Percentiles rank a stretch among this genome's conserved stretches.
Evolutionary conservation across 2,329 filamentous ascomycete genomes (phyloP).

Genomic region (Pseudogymnoascus sp.): DNA sequence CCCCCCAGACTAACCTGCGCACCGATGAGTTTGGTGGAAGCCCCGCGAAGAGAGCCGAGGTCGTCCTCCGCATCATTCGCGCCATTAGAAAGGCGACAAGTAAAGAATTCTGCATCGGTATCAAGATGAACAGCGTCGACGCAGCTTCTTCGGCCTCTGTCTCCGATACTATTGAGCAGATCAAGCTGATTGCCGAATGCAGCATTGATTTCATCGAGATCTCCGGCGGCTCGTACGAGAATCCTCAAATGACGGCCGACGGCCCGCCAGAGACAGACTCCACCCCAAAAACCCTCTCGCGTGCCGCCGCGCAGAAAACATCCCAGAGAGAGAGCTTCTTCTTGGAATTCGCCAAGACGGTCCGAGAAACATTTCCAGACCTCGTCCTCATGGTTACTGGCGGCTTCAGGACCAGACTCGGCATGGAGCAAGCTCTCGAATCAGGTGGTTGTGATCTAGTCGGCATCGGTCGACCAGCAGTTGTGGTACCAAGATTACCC

Average conservation of each 20-base stretch:
- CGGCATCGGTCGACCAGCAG: conserved; percentile 40
- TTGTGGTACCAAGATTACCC: conserved; percentile 37
- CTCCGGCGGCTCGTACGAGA: conserved; percentile 54
- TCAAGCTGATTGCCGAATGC: conserved; percentile 41
- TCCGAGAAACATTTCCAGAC: conserved; percentile 38
- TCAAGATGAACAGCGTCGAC: conserved; percentile 54
- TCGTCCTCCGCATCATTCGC: conserved; percentile 62
- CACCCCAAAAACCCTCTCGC: conserved; percentile 12
- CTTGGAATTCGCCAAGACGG: conserved; percentile 53
- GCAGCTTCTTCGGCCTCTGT: conserved; percentile 33
- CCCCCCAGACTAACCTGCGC: conserved; percentile 59
- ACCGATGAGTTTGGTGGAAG: conserved; percentile 62
- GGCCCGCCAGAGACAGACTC: background rate
- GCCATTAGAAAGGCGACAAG: conserved; percentile 39
- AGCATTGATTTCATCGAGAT: conserved; percentile 63
- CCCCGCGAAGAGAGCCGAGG: conserved; percentile 61
- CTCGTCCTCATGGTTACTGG: conserved; percentile 53
- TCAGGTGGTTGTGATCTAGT: conserved; percentile 43
- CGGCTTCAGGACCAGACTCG: conserved; percentile 49
- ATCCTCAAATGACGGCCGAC: conserved; percentile 35
- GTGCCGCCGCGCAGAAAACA: conserved; percentile 35
- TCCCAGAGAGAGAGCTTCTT: conserved; percentile 60
- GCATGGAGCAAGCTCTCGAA: conserved; percentile 42
- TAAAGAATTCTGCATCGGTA: conserved; percentile 40
- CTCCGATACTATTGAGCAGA: conserved; percentile 51